Evolutionary conservation across 1,284 basidiomycete genomes (phyloP).

Genomic region (Irpex sp.): DNA sequence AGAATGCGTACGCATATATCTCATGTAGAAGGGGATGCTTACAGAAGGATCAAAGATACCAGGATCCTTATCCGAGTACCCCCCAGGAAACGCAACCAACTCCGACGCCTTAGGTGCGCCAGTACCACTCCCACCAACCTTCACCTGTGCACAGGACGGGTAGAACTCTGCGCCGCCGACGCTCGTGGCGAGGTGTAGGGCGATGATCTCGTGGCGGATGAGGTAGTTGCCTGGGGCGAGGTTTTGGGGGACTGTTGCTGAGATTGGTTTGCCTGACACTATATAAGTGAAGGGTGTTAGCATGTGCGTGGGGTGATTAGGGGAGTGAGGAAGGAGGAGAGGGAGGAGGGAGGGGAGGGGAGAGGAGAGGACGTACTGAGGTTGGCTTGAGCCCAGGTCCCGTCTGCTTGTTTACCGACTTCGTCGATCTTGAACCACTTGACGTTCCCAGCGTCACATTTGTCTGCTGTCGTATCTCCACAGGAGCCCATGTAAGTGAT

Average conservation of each 20-base stretch:
- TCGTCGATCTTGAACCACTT: conserved; percentile 70
- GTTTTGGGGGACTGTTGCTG: conserved; percentile 49
- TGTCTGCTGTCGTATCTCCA: conserved; percentile 48
- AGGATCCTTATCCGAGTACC: conserved; percentile 56
- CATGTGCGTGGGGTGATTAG: neutral
- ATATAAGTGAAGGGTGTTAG: neutral
- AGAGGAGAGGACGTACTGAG: conserved; percentile 29
- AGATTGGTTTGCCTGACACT: conserved; percentile 37
- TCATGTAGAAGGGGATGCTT: conserved; percentile 12
- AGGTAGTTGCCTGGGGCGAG: conserved; percentile 64
- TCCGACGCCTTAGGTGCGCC: conserved; percentile 48
- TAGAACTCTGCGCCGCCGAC: conserved; percentile 69
- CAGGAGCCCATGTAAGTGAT: conserved; percentile 70
- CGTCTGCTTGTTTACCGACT: conserved; percentile 31
- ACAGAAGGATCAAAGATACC: conserved; percentile 52
- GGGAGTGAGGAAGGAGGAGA: neutral
- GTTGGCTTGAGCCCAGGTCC: conserved; percentile 35
- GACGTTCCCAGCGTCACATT: conserved; percentile 53
- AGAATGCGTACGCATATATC: neutral
- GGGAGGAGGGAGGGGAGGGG: neutral
- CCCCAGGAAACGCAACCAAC: conserved; percentile 60
- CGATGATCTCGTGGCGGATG: conserved; percentile 70
- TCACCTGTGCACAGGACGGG: conserved; percentile 63
- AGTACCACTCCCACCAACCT: conserved; percentile 47
- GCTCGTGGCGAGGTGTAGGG: conserved; percentile 53